A percentile compares a stretch with the other conserved stretches of the same genome.
phyloP scores from a whole-genome alignment of 345 rosid genomes.

The Syzygium aromaticum region DNA sequence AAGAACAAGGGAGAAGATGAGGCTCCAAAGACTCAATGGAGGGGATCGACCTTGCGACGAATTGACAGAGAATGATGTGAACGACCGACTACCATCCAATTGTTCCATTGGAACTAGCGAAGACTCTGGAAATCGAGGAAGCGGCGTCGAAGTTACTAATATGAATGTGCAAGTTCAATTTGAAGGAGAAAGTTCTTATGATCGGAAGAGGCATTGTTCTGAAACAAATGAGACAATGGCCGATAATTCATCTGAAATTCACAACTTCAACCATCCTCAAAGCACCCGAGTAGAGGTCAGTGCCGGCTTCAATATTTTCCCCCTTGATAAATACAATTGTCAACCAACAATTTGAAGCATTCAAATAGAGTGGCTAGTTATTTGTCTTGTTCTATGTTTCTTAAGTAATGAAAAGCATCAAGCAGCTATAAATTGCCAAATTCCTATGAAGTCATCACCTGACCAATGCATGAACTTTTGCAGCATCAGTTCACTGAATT shows the following conservation, averaged over 20 bases:
- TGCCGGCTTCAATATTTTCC: not conserved
- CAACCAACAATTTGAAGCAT: not conserved
- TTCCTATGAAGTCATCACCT: not conserved
- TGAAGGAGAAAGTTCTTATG: not conserved
- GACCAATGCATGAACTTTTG: not conserved
- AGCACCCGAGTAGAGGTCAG: not conserved
- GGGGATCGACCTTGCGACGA: not conserved
- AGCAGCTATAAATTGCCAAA: not conserved
- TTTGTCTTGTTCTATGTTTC: not conserved
- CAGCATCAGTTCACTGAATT: not conserved
- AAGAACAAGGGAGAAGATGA: slow-evolving; percentile 44
- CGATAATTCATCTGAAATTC: not conserved
- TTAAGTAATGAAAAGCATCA: not conserved
- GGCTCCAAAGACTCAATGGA: not conserved
- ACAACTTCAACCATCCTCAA: not conserved
- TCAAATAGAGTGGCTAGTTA: not conserved
- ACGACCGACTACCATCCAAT: not conserved
- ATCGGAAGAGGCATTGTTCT: not conserved
- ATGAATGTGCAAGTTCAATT: not conserved
- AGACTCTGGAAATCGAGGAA: not conserved
- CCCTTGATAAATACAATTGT: not conserved
- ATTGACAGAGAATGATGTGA: not conserved
- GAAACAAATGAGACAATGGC: not conserved
- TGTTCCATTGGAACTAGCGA: not conserved
- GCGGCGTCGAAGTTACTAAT: not conserved